Conservation (phyloP, 495 filamentous ascomycete genomes). For the Trichoderma erinaceum region DNA sequence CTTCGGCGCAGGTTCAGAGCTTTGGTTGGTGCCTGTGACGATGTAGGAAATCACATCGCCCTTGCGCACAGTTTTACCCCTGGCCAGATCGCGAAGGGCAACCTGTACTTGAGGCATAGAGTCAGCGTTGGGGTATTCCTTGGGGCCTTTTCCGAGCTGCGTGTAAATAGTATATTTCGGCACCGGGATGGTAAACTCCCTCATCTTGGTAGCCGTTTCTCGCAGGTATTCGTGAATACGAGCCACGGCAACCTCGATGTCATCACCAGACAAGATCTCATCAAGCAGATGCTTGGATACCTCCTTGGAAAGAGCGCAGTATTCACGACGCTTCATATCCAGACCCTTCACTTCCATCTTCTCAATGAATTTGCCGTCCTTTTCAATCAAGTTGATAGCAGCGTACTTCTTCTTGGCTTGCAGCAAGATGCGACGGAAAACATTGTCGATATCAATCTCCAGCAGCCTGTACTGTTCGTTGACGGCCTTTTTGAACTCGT, state of each 20-base stretch:
- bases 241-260: constrained; percentile 79
- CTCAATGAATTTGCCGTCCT: constrained; percentile 83
- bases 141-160: constrained; percentile 88
- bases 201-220: constrained; percentile 75
- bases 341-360: constrained; percentile 97
- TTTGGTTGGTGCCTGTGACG: constrained; percentile 72
- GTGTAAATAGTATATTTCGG: constrained; percentile 96
- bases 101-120: constrained; percentile 98
- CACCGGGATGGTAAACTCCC: constrained; percentile 60
- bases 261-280: constrained; percentile 89
- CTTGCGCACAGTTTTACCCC: constrained; percentile 78
- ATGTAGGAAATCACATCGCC: constrained; percentile 96
- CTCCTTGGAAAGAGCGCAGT: constrained; percentile 89
- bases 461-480: constrained; percentile 86
- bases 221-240: constrained; percentile 90
- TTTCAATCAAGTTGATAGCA: constrained; percentile 85
- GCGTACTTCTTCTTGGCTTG: constrained; percentile 99
- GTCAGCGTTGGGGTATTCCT: constrained; percentile 86
- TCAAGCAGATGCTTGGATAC: constrained; percentile 78
- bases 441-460: constrained; percentile 97
- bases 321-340: constrained; percentile 95
- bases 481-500: constrained; percentile 59
- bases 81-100: constrained; percentile 77
- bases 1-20: constrained; percentile 71
- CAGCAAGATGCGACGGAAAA: constrained; percentile 86